phyloP scores from a whole-genome alignment of 768 basidiomycete species.

The Pleurotus ostreatus region DNA sequence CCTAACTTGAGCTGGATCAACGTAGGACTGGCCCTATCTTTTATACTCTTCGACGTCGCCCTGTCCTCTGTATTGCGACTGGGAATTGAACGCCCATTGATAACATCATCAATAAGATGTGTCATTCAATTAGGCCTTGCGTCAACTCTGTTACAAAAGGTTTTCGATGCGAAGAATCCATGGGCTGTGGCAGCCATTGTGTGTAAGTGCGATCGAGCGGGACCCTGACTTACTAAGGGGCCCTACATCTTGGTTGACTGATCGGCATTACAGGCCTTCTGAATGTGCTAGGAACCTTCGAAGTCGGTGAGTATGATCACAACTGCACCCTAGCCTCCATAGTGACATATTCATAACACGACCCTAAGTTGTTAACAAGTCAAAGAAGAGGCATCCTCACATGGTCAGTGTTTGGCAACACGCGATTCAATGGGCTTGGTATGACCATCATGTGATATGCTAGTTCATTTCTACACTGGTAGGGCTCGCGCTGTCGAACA shows the following conservation, averaged over 20 bases:
- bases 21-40: conserved; percentile 69
- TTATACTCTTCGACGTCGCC: conserved; percentile 69
- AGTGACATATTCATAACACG: background rate
- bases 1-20: conserved; percentile 60
- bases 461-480: conserved; percentile 65
- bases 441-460: no score
- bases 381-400: conserved; percentile 62
- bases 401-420: conserved; percentile 47
- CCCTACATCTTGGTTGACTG: background rate
- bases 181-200: conserved; percentile 75
- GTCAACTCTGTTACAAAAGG: conserved; percentile 61
- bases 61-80: conserved; percentile 64
- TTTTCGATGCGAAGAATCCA: conserved; percentile 72
- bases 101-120: conserved; percentile 71
- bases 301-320: conserved; percentile 51
- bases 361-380: conserved; percentile 70
- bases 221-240: background rate
- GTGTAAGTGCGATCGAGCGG: conserved; percentile 40
- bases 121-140: conserved; percentile 75
- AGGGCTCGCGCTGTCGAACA: conserved; percentile 70
- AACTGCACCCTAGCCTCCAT: background rate
- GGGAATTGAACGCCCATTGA: conserved; percentile 62
- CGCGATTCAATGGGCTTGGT: no score
- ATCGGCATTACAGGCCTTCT: conserved; percentile 44
- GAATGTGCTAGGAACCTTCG: conserved; percentile 74